A percentile compares a stretch with the other conserved stretches of the same genome.
phyloP scores from a whole-genome alignment of 2,329 filamentous ascomycete genomes.

The Neonectria faginata region DNA sequence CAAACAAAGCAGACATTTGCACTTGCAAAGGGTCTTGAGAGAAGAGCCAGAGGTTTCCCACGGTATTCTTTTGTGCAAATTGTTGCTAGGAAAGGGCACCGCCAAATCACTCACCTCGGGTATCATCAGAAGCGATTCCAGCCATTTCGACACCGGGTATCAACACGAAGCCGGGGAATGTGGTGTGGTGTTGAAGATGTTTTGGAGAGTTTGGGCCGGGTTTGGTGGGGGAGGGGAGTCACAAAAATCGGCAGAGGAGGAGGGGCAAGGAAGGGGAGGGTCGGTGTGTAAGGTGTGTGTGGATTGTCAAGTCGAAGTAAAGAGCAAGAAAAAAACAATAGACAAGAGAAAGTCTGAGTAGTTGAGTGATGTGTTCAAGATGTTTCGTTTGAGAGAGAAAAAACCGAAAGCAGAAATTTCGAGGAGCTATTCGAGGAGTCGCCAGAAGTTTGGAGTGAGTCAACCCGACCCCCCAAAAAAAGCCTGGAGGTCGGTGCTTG shows the following conservation, averaged over 20 bases:
- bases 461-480: not conserved
- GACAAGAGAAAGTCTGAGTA: not conserved
- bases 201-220: conserved; percentile 23
- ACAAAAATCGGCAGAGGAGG: conserved; percentile 22
- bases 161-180: conserved; percentile 24
- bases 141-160: conserved; percentile 56
- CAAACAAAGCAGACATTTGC: conserved; percentile 3
- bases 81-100: not conserved
- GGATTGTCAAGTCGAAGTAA: not conserved
- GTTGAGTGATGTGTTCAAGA: not conserved
- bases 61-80: not conserved
- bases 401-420: conserved; percentile 1
- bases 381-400: not conserved
- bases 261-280: conserved; percentile 15
- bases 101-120: conserved; percentile 54
- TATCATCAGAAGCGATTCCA: conserved; percentile 60
- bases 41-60: not conserved
- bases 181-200: conserved; percentile 28
- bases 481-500: conserved; percentile 14
- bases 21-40: not conserved
- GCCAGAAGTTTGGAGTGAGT: conserved; percentile 25
- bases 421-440: conserved; percentile 15
- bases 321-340: not conserved
- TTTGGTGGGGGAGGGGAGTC: conserved; percentile 31
- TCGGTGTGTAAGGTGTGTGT: conserved; percentile 19